phyloP scores from a whole-genome alignment of 129 eudicot genomes.

The Lactuca sativa region DNA sequence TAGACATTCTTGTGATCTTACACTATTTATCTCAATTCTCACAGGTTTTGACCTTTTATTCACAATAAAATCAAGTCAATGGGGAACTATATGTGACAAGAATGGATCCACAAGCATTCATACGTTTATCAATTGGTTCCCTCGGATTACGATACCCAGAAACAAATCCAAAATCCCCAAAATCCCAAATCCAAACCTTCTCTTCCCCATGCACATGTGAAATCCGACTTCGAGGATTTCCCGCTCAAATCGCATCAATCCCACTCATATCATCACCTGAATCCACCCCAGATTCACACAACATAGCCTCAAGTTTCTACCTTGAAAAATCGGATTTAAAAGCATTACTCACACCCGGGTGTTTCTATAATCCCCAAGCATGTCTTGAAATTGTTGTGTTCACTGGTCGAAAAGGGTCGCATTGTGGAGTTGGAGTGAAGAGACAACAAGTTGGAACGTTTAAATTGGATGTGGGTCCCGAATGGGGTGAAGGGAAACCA shows the following conservation, averaged over 20 bases:
- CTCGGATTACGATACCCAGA: slow-evolving; percentile 63
- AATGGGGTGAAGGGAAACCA: slow-evolving; percentile 85
- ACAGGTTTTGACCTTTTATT: slow-evolving; percentile 29
- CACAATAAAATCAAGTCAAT: slow-evolving; percentile 31
- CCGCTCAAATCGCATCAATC: slow-evolving; percentile 67
- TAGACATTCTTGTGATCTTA: slow-evolving; percentile 11
- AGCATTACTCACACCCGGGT: slow-evolving; percentile 69
- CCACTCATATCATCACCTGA: slow-evolving; percentile 79
- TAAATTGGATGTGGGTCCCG: slow-evolving; percentile 69
- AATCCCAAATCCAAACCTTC: slow-evolving; percentile 45
- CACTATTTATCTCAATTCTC: neutral
- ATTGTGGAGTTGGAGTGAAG: slow-evolving; percentile 76
- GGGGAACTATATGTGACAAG: slow-evolving; percentile 47
- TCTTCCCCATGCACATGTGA: slow-evolving; percentile 73
- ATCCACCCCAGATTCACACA: slow-evolving; percentile 57
- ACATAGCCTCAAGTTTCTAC: slow-evolving; percentile 76
- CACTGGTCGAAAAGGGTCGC: slow-evolving; percentile 68
- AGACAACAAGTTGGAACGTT: slow-evolving; percentile 77
- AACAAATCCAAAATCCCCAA: slow-evolving; percentile 26
- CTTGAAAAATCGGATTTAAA: slow-evolving; percentile 77
- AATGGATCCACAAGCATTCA: slow-evolving; percentile 95
- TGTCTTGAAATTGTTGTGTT: slow-evolving; percentile 72
- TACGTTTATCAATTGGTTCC: slow-evolving; percentile 68
- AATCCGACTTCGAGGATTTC: slow-evolving; percentile 86
- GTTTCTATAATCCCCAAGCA: slow-evolving; percentile 69